Percentiles rank a stretch among this genome's conserved stretches.
These are phyloP conservation scores for Paulinella micropora DNA, from an alignment of 78 protist genomes.

Conservation along the genomic window DNA sequence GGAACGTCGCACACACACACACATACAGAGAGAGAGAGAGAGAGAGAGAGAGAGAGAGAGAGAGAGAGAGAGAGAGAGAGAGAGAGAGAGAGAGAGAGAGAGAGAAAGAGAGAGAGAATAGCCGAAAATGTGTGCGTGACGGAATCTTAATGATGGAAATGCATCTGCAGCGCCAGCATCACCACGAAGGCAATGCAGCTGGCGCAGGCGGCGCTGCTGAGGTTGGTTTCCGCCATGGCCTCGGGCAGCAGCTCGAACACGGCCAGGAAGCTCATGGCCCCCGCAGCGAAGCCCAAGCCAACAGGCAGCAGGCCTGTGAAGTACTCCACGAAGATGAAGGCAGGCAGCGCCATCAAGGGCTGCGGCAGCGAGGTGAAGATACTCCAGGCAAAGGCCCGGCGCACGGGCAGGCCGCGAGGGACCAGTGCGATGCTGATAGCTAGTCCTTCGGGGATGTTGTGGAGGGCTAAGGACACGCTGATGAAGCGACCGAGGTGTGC, in stretches of 20 bases:
- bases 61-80: too few species aligned
- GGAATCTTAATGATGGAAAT: too few species aligned
- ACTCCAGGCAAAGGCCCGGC: background rate
- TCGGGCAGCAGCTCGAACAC: slow-evolving; percentile 27
- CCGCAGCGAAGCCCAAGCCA: slow-evolving; percentile 38
- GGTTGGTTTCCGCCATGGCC: too few species aligned
- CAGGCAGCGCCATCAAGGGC: slow-evolving; percentile 35
- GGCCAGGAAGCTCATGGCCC: slow-evolving; percentile 36
- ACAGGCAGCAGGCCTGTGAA: slow-evolving; percentile 20
- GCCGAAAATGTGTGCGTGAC: too few species aligned
- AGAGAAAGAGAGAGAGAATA: too few species aligned
- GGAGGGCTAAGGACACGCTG: slow-evolving; percentile 14
- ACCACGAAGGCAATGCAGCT: too few species aligned
- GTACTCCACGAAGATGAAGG: slow-evolving; percentile 19
- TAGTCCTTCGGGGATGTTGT: slow-evolving; percentile 42
- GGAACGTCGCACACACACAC: too few species aligned
- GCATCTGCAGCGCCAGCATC: too few species aligned
- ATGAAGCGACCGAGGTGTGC: slow-evolving; percentile 16
- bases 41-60: too few species aligned
- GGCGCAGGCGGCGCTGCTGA: too few species aligned
- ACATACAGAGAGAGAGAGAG: too few species aligned
- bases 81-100: too few species aligned
- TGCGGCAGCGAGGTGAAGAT: slow-evolving; percentile 24
- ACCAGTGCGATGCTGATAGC: slow-evolving; percentile 26
- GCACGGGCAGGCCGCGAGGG: background rate